phyloP scores from a whole-genome alignment of 2,329 filamentous ascomycete genomes.

The Aspergillus sp. region DNA sequence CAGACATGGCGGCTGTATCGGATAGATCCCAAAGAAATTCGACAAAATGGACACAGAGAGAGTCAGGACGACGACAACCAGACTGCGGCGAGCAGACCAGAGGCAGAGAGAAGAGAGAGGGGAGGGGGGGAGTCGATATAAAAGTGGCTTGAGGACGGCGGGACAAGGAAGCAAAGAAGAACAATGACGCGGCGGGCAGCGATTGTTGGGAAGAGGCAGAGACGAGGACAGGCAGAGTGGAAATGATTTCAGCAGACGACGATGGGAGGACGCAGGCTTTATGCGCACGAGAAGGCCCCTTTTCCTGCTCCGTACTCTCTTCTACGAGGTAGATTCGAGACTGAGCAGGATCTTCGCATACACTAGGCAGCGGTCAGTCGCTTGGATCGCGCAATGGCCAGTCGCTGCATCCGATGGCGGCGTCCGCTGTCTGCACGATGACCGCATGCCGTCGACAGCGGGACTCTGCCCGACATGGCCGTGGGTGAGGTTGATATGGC shows the following conservation, averaged over 20 bases:
- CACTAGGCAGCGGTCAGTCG: too few species aligned
- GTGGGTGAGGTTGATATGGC: too few species aligned
- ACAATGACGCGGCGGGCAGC: background rate
- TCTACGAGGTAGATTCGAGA: background rate
- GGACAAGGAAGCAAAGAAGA: background rate
- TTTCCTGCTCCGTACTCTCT: background rate
- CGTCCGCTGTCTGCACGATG: too few species aligned
- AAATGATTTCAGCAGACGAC: too few species aligned
- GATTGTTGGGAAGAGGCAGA: background rate
- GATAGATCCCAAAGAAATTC: conserved; percentile 1
- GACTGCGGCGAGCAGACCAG: background rate
- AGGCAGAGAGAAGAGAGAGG: background rate
- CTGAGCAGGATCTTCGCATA: too few species aligned
- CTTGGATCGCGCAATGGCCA: too few species aligned
- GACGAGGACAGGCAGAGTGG: background rate
- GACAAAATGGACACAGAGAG: too few species aligned
- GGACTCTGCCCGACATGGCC: too few species aligned
- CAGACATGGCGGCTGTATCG: conserved; percentile 49
- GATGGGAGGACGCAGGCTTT: background rate
- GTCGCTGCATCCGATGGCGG: too few species aligned
- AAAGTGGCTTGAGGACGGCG: background rate
- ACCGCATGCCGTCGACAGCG: too few species aligned
- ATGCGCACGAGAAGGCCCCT: background rate
- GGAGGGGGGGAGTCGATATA: background rate
- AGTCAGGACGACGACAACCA: conserved; percentile 3